Conservation (phyloP, 306 rosid species). For the Luffa aegyptiaca region DNA sequence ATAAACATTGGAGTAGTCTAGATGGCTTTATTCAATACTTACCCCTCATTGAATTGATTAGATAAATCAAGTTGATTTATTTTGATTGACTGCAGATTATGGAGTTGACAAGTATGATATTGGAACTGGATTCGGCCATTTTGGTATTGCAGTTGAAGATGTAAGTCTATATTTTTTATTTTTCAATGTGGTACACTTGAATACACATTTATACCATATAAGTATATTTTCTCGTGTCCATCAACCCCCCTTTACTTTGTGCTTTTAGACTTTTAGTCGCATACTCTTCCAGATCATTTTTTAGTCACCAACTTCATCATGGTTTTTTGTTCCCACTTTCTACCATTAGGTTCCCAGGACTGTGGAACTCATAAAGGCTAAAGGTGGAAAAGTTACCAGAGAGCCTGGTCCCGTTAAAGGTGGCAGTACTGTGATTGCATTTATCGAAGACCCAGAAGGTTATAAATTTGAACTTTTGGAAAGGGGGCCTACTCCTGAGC, state of each 20-base stretch:
- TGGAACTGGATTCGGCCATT: slow-evolving; percentile 77
- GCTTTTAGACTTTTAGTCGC: neutral
- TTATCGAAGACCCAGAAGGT: slow-evolving; percentile 91
- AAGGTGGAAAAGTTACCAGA: slow-evolving; percentile 78
- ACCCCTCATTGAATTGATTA: neutral
- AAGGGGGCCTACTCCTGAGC: slow-evolving; percentile 83
- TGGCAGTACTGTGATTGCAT: slow-evolving; percentile 50
- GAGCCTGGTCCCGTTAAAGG: slow-evolving; percentile 85
- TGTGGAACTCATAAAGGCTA: slow-evolving; percentile 70
- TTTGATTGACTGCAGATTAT: slow-evolving; percentile 46
- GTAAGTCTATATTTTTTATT: slow-evolving; percentile 27
- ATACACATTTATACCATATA: neutral
- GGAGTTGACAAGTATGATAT: slow-evolving; percentile 75
- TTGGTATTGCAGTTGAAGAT: slow-evolving; percentile 87
- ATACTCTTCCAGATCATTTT: neutral
- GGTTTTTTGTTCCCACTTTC: neutral
- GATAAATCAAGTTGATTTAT: neutral
- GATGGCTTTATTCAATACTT: neutral
- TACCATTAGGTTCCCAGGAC: slow-evolving; percentile 61
- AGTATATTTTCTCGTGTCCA: neutral
- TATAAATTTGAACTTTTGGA: slow-evolving; percentile 79
- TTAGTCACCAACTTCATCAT: neutral
- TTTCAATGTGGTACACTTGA: neutral
- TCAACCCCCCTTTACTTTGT: neutral
- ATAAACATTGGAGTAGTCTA: neutral